phyloP scores from a whole-genome alignment of 176 grass and related monocot species.

The Oryza meridionalis region DNA sequence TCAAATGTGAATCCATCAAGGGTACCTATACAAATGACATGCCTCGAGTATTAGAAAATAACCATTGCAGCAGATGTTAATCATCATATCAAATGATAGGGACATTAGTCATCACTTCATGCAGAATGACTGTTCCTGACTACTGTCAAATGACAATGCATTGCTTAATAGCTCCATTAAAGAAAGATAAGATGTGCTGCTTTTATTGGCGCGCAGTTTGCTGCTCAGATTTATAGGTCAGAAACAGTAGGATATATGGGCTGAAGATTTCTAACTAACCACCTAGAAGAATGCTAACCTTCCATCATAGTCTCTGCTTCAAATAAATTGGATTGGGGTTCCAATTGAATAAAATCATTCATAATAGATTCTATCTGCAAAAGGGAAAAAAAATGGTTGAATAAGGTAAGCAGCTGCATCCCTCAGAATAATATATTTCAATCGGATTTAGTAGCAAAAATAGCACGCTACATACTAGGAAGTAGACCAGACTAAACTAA shows the following conservation, averaged over 20 bases:
- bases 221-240: conserved; percentile 7
- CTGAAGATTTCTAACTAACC: neutral
- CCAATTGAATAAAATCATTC: conserved; percentile 94
- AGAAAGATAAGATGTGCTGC: neutral
- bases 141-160: neutral
- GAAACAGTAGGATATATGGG: neutral
- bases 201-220: conserved; percentile 5
- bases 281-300: conserved; percentile 57
- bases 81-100: neutral
- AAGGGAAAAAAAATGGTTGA: neutral
- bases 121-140: conserved; percentile 5
- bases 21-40: conserved; percentile 60
- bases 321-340: conserved; percentile 89
- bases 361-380: conserved; percentile 90
- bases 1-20: conserved; percentile 91
- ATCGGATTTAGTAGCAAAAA: conserved; percentile 14
- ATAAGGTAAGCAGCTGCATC: conserved; percentile 3
- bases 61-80: neutral
- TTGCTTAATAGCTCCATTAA: conserved; percentile 7
- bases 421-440: neutral
- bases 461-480: neutral
- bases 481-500: neutral
- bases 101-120: conserved; percentile 2
- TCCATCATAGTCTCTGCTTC: conserved; percentile 98
- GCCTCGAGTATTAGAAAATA: conserved; percentile 5